Evolutionary conservation across 75 land plant species (phyloP).

Genomic region (Adiantum capillusveneris): DNA sequence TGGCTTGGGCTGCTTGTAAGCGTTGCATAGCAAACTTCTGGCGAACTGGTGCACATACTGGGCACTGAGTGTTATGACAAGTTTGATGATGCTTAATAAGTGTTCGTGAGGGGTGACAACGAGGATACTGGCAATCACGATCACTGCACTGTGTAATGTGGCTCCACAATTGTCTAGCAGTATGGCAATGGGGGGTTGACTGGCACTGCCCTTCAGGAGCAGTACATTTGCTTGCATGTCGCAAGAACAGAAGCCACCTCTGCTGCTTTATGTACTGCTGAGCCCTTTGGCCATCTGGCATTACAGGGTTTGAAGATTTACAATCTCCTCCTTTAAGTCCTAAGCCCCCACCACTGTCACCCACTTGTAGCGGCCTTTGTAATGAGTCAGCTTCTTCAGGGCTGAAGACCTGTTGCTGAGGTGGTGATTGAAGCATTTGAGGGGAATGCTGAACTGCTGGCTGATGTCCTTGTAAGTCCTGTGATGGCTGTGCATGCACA

Average conservation of each 20-base stretch:
- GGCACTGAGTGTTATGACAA: conserved; percentile 57
- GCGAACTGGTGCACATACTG: conserved; percentile 81
- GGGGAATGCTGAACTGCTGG: background rate
- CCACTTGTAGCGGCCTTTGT: conserved; percentile 7
- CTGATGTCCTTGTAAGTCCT: background rate
- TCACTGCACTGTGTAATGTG: conserved; percentile 49
- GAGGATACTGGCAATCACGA: conserved; percentile 45
- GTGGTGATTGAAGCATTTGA: background rate
- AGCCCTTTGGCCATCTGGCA: conserved; percentile 19
- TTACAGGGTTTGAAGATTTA: no score
- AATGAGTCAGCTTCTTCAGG: background rate
- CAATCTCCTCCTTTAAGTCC: background rate
- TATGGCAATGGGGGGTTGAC: conserved; percentile 46
- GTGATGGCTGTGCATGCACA: background rate
- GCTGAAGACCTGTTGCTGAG: background rate
- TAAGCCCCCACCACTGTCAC: conserved; percentile 3
- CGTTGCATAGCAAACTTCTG: conserved; percentile 21
- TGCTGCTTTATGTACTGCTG: conserved; percentile 56
- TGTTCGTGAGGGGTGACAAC: conserved; percentile 47
- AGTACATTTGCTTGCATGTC: conserved; percentile 77
- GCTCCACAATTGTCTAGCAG: conserved; percentile 47
- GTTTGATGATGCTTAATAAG: conserved; percentile 48
- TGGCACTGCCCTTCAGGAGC: conserved; percentile 61
- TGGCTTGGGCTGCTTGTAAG: conserved; percentile 8
- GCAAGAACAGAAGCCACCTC: conserved; percentile 71